A percentile compares a stretch with the other conserved stretches of the same genome.
These are phyloP conservation scores for Alternaria sp. DNA, from an alignment of 2,329 filamentous ascomycete genomes.

Conservation along the genomic window DNA sequence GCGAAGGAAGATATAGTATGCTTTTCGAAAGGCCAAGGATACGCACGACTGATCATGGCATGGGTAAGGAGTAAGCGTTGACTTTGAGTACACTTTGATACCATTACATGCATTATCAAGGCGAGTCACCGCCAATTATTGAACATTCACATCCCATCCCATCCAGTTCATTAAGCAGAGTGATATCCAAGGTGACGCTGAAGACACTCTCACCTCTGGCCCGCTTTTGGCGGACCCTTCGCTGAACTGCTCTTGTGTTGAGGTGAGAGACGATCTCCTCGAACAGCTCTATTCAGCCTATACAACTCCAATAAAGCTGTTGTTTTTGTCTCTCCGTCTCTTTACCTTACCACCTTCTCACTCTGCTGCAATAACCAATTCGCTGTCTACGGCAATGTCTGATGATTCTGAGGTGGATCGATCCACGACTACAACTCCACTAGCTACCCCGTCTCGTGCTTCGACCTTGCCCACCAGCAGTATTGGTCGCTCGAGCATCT, in stretches of 20 bases:
- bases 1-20: constrained; percentile 41
- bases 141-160: neutral
- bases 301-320: neutral
- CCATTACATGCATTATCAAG: neutral
- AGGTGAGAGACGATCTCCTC: neutral
- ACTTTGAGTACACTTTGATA: neutral
- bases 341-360: neutral
- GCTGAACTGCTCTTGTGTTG: neutral
- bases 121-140: neutral
- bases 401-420: neutral
- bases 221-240: neutral
- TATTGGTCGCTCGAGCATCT: neutral
- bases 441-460: neutral
- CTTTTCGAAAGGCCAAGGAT: constrained; percentile 4
- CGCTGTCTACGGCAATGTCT: neutral
- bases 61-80: neutral
- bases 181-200: neutral
- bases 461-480: neutral
- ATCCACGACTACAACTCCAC: neutral
- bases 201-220: neutral
- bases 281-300: neutral
- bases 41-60: neutral
- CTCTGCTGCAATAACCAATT: neutral
- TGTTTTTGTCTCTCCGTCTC: neutral
- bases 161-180: neutral